Evolutionary conservation across 2,329 filamentous ascomycete genomes (phyloP).

Genomic region (Apiospora sp.): DNA sequence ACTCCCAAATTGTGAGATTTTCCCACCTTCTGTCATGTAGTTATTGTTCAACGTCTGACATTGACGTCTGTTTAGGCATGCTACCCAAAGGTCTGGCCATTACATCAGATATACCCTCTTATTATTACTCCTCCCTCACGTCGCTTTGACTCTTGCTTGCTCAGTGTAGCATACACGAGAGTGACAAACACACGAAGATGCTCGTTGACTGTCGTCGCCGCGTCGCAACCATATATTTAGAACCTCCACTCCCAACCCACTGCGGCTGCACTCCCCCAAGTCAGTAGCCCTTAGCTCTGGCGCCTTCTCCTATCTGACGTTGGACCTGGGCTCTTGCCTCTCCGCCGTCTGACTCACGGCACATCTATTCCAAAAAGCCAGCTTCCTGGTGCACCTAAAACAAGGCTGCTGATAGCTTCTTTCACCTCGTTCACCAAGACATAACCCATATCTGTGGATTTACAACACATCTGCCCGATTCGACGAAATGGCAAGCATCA

Average conservation of each 20-base stretch:
- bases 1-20: neutral
- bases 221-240: neutral
- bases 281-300: neutral
- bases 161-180: neutral
- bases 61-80: neutral
- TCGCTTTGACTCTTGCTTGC: neutral
- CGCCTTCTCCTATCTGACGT: neutral
- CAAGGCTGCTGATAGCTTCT: neutral
- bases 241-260: neutral
- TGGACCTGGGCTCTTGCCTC: neutral
- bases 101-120: neutral
- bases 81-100: neutral
- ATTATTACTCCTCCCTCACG: neutral
- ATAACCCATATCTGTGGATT: no score
- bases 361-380: neutral
- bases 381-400: neutral
- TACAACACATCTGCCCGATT: neutral
- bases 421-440: no score
- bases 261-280: neutral
- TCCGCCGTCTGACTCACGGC: neutral
- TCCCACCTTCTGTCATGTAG: neutral
- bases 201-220: neutral
- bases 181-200: neutral
- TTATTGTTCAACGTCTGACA: neutral
- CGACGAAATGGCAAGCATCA: slow-evolving; percentile 39